Conservation (phyloP, 768 basidiomycete genomes). For the Boletus sp. region DNA sequence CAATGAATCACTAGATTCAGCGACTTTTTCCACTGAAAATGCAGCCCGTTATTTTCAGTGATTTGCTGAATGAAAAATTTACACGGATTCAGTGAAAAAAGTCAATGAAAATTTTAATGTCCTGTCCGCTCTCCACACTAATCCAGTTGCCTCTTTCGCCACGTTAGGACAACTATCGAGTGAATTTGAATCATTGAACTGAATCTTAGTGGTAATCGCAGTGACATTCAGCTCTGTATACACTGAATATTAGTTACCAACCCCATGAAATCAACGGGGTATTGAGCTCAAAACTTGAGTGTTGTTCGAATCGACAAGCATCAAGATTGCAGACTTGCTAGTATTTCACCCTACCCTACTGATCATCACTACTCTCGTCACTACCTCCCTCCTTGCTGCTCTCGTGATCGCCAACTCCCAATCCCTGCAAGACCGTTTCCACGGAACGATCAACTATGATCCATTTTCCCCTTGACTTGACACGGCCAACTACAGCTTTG, state of each 20-base stretch:
- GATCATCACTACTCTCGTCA: background rate
- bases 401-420: background rate
- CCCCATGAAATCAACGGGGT: background rate
- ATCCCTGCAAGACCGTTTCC: background rate
- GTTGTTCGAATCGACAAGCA: background rate
- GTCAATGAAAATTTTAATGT: background rate
- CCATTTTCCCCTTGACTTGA: background rate
- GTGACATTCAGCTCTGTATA: background rate
- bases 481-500: background rate
- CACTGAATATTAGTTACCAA: background rate
- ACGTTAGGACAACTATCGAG: background rate
- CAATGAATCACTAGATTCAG: background rate
- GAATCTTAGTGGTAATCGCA: background rate
- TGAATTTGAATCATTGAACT: background rate
- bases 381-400: background rate
- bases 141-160: background rate
- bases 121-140: background rate
- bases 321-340: no score
- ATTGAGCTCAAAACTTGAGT: background rate
- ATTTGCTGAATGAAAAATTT: background rate
- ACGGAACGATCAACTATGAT: background rate
- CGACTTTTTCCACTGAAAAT: background rate
- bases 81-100: background rate
- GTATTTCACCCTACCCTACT: background rate
- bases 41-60: background rate